Conservation (phyloP, 2,329 filamentous ascomycete genomes). For the Epichloe elymi region DNA sequence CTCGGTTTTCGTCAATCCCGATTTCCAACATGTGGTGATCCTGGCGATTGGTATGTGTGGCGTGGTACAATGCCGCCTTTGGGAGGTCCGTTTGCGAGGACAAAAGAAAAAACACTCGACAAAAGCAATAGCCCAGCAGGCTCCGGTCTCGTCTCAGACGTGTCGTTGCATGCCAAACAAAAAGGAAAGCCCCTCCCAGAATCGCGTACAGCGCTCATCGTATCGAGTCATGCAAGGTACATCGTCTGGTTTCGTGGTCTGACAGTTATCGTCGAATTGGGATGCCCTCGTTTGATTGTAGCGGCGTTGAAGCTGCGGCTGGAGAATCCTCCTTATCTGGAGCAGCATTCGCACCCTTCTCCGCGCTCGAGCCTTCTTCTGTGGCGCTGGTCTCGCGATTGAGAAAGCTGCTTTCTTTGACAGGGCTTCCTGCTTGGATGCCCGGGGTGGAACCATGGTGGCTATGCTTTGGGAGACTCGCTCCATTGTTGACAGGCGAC, state of each 20-base stretch:
- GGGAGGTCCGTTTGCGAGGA: constrained; percentile 1
- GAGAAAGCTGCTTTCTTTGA: constrained; percentile 83
- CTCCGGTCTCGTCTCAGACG: constrained; percentile 1
- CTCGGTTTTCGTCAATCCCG: not conserved
- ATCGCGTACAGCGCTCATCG: not conserved
- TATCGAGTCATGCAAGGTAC: not conserved
- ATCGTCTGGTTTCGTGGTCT: not conserved
- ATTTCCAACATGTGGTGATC: not conserved
- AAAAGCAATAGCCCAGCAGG: not conserved
- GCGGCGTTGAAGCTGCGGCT: constrained; percentile 12
- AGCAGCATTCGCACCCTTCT: constrained; percentile 2
- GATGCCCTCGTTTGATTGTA: constrained; percentile 30
- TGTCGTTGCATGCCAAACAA: not conserved
- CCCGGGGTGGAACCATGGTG: constrained; percentile 29
- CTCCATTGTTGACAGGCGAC: constrained; percentile 39
- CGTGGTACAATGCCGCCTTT: constrained; percentile 6
- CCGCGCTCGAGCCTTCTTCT: constrained; percentile 29
- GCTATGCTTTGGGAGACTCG: constrained; percentile 21
- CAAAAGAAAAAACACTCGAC: not conserved
- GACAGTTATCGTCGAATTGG: constrained; percentile 46
- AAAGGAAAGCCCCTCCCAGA: not conserved
- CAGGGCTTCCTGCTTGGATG: constrained; percentile 58
- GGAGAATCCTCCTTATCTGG: constrained; percentile 27
- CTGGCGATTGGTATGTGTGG: not conserved
- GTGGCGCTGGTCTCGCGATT: constrained; percentile 62